Evolutionary conservation across 768 basidiomycete species (phyloP).

Genomic region (Amanita rubescens): DNA sequence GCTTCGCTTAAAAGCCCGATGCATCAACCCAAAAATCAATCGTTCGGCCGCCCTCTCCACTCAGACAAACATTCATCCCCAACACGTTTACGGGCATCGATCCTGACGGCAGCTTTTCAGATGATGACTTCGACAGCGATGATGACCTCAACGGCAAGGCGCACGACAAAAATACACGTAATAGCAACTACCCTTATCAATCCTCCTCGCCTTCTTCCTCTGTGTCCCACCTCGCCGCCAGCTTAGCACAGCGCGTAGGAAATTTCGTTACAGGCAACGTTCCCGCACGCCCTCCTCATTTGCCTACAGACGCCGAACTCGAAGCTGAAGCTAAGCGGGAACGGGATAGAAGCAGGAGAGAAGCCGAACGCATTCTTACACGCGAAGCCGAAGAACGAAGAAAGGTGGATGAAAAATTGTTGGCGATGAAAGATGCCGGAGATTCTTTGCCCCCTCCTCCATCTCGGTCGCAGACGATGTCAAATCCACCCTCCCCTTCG

Average conservation of each 20-base stretch:
- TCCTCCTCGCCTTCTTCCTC: conserved; percentile 65
- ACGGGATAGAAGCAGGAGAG: conserved; percentile 64
- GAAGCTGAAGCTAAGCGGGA: conserved; percentile 77
- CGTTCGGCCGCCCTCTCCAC: conserved; percentile 60
- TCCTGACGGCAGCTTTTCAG: conserved; percentile 36
- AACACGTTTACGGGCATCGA: conserved; percentile 53
- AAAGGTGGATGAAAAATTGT: conserved; percentile 63
- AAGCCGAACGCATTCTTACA: conserved; percentile 72
- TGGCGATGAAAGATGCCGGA: conserved; percentile 60
- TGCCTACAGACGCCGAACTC: conserved; percentile 69
- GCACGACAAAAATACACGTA: conserved; percentile 32
- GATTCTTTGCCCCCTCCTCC: conserved; percentile 52
- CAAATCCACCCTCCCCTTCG: conserved; percentile 56
- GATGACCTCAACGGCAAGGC: conserved; percentile 25
- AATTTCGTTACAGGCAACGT: conserved; percentile 52
- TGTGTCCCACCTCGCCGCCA: conserved; percentile 65
- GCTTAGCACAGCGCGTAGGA: conserved; percentile 68
- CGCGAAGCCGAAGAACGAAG: conserved; percentile 64
- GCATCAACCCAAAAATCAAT: conserved; percentile 27
- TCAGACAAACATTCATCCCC: conserved; percentile 55
- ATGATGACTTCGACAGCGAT: conserved; percentile 35
- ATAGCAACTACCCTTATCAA: conserved; percentile 26
- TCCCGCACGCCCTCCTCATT: conserved; percentile 21
- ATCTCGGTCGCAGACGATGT: conserved; percentile 46
- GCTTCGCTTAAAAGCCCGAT: conserved; percentile 28